Conservation (phyloP, 2,329 filamentous ascomycete species). For the Huntiella abstrusa region DNA sequence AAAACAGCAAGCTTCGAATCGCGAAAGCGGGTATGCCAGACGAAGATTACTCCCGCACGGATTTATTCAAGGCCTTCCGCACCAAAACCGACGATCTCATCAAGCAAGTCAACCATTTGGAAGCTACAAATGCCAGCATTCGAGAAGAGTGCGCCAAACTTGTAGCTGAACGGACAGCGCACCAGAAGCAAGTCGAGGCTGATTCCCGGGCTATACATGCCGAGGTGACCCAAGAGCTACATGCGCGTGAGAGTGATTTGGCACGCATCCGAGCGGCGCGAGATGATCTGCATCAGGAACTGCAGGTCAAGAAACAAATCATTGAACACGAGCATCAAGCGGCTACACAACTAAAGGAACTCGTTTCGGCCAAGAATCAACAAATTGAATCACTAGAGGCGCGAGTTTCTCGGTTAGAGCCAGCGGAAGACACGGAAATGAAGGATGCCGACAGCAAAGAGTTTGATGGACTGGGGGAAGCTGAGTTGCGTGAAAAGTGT, state of each 20-base stretch:
- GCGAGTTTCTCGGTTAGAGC: constrained; percentile 54
- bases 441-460: constrained; percentile 18
- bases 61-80: constrained; percentile 84
- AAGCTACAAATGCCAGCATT: constrained; percentile 70
- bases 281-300: constrained; percentile 71
- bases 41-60: constrained; percentile 83
- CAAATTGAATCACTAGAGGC: constrained; percentile 67
- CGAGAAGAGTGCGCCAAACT: constrained; percentile 71
- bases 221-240: constrained; percentile 68
- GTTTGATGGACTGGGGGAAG: constrained; percentile 40
- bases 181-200: constrained; percentile 61
- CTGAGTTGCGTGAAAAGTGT: constrained; percentile 58
- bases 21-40: constrained; percentile 57
- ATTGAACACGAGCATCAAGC: constrained; percentile 60
- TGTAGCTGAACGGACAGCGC: constrained; percentile 67
- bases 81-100: constrained; percentile 83
- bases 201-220: constrained; percentile 54
- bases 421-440: constrained; percentile 28
- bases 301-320: constrained; percentile 57
- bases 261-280: constrained; percentile 66
- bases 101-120: constrained; percentile 76
- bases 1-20: constrained; percentile 43
- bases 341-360: constrained; percentile 56
- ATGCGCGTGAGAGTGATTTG: constrained; percentile 65
- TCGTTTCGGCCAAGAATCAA: constrained; percentile 60